Evolutionary conservation across 129 eudicot genomes (phyloP).

Genomic region (Artemisia argyi): DNA sequence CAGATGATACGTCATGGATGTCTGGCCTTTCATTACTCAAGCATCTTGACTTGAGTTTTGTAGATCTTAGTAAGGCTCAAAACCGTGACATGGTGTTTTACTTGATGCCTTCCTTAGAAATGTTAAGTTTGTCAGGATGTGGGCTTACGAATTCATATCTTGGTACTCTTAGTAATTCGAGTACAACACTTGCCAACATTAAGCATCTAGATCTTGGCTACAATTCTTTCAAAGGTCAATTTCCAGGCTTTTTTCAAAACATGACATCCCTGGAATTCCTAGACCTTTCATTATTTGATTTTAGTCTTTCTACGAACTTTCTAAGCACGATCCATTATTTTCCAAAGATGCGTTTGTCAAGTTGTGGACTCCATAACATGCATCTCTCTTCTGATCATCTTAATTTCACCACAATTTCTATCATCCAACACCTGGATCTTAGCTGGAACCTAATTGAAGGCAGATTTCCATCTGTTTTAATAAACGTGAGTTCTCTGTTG

Average conservation of each 20-base stretch:
- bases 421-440: not conserved
- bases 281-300: not conserved
- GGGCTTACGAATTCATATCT: not conserved
- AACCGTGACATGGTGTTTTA: no score
- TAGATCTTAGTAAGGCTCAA: no score
- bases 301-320: not conserved
- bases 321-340: not conserved
- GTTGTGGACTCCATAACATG: not conserved
- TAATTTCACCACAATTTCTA: not conserved
- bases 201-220: not conserved
- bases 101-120: not conserved
- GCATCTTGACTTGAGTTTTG: no score
- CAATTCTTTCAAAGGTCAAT: not conserved
- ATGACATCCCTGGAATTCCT: conserved; percentile 2
- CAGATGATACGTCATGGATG: no score
- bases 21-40: no score
- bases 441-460: not conserved
- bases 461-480: not conserved
- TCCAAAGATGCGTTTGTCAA: not conserved
- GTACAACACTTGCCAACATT: not conserved
- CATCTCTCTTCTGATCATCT: not conserved
- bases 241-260: not conserved
- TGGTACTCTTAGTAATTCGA: not conserved
- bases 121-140: not conserved
- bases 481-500: not conserved